Evolutionary conservation across 441 rosid genomes (phyloP), one percentile per base, ranked within the genome.

Genomic region (Syzygium malaccense): DNA sequence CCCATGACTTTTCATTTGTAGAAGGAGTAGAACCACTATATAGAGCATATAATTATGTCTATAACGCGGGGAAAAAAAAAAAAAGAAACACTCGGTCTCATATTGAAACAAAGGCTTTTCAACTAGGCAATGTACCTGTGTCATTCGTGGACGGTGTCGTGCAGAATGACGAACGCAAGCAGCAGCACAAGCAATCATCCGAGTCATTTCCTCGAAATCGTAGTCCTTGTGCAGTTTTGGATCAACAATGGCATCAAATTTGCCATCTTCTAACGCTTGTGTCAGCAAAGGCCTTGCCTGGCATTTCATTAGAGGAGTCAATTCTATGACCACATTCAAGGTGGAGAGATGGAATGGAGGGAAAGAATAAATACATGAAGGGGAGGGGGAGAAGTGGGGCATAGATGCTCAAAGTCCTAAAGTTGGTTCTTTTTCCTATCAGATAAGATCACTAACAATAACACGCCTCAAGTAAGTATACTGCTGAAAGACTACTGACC

Each of bases 141-240:
- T 88, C 90, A 88, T 88, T 88, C 75, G 86, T 6, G 90, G 90
- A 26, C 87, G 87, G 41, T 33, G 71, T 14, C 85, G 87, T 88
- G 90, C 90, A 54, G 90, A 88, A 68, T 88, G 87, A 12, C 87
- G 90, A 30, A 88, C 49, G 0, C 87, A 85, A 56, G 87, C 85
- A 68, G 90, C 87, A 55, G 90, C 88, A 88, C 87, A 88, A n/a
- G 85, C 90, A 20, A 88, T 28, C 90, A 88, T 88, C 58, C 88
- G 88, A 30, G 51, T 45, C 90, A 88, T 75, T 57, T 88, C 90
- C 45, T 86, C 55, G 10, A 45, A 2, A 86, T 3, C 53, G 0
- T 88, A 88, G 33, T 85, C 87, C 14, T 88, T 51, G 51, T 86
- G 55, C 87, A 88, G 84, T 66, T 62, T 86, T n/a, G 86, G 86